Conservation (phyloP, 2,329 filamentous ascomycete species). For the Penicillium sp. region DNA sequence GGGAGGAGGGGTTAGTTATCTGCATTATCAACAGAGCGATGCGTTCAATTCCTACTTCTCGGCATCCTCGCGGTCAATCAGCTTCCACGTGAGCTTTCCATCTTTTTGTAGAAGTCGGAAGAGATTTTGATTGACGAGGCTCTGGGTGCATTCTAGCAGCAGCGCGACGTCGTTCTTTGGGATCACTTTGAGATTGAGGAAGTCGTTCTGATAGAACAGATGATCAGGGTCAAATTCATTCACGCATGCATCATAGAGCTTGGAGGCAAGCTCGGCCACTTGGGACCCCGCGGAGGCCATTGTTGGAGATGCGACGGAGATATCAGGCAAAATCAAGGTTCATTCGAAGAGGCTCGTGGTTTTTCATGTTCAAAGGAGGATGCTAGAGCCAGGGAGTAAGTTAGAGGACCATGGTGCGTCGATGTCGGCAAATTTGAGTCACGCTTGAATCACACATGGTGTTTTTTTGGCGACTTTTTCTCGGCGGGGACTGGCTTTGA, state of each 20-base stretch:
- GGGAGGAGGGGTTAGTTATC: conserved; percentile 8
- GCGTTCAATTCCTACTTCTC: conserved; percentile 35
- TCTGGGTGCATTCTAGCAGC: conserved; percentile 39
- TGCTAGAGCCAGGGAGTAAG: conserved; percentile 10
- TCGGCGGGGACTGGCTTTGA: conserved; percentile 17
- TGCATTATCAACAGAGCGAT: background rate
- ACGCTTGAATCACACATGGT: conserved; percentile 13
- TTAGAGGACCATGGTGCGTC: conserved; percentile 17
- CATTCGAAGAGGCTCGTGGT: conserved; percentile 23
- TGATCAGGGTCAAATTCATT: conserved; percentile 35
- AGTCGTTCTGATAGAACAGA: conserved; percentile 41
- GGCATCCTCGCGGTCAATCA: conserved; percentile 42
- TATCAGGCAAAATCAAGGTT: conserved; percentile 21
- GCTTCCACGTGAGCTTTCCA: conserved; percentile 42
- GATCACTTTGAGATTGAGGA: conserved; percentile 37
- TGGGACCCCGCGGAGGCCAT: conserved; percentile 32
- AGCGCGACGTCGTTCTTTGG: conserved; percentile 37
- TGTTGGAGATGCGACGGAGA: conserved; percentile 18
- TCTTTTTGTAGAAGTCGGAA: conserved; percentile 39
- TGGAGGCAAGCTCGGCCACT: conserved; percentile 35
- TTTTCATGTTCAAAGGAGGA: conserved; percentile 28
- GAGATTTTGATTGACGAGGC: conserved; percentile 40
- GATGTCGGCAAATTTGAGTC: conserved; percentile 9
- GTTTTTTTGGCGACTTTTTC: conserved; percentile 27
- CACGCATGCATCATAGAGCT: conserved; percentile 40